A percentile compares a stretch with the other conserved stretches of the same genome.
Conservation (phyloP, 345 rosid species). For the Gossypium ekmanianum region DNA sequence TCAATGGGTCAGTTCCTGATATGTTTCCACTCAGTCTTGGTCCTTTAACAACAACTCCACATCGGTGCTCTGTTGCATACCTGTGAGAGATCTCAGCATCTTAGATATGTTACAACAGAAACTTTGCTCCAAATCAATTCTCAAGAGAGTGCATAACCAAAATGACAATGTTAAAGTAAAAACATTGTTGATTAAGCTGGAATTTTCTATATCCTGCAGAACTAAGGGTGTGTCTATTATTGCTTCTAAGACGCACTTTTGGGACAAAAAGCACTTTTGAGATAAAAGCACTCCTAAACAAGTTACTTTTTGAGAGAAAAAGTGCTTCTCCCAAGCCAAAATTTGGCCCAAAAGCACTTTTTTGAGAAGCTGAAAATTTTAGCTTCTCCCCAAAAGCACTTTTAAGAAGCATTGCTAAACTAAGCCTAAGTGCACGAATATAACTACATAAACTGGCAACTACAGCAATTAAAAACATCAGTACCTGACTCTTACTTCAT, state of each 20-base stretch:
- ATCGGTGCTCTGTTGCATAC: slow-evolving; percentile 97
- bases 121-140: slow-evolving; percentile 6
- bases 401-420: too few relatives aligned
- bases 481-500: slow-evolving; percentile 96
- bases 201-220: neutral
- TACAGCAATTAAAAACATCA: neutral
- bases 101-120: neutral
- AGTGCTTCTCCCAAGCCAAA: too few relatives aligned
- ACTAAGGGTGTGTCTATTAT: too few relatives aligned
- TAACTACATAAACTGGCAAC: neutral
- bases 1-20: slow-evolving; percentile 95
- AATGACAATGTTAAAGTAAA: neutral
- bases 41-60: slow-evolving; percentile 97
- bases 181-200: neutral
- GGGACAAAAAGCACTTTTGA: too few relatives aligned
- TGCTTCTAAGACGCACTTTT: too few relatives aligned
- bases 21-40: slow-evolving; percentile 88
- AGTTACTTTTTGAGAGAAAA: too few relatives aligned
- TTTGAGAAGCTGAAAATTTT: too few relatives aligned
- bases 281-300: too few relatives aligned
- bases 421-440: neutral
- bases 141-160: neutral
- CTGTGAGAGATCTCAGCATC: slow-evolving; percentile 28
- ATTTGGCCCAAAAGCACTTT: too few relatives aligned
- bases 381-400: too few relatives aligned